These are phyloP conservation scores for Suillus fuscotomentosus DNA, from an alignment of 768 basidiomycete species.

Conservation along the genomic window DNA sequence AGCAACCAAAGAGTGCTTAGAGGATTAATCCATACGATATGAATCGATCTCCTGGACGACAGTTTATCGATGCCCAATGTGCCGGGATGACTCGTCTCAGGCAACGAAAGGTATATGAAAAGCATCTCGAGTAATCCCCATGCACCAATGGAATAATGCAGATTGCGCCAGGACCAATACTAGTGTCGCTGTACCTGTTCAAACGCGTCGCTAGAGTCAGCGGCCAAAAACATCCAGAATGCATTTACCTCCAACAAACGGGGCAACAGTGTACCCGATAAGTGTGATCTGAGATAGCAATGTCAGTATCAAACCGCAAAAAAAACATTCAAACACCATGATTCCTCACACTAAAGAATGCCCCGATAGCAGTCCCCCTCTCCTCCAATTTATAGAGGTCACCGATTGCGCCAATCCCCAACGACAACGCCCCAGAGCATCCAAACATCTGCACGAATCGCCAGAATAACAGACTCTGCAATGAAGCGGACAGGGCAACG, in stretches of 20 bases:
- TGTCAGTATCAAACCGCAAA: background rate
- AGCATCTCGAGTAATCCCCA: constrained; percentile 40
- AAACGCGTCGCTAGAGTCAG: background rate
- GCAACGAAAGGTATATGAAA: constrained; percentile 46
- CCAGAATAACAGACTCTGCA: constrained; percentile 55
- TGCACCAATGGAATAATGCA: constrained; percentile 48
- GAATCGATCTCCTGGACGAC: constrained; percentile 28
- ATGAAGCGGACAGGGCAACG: constrained; percentile 44
- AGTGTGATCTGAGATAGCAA: constrained; percentile 39
- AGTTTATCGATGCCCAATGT: constrained; percentile 51
- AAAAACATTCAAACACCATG: constrained; percentile 10
- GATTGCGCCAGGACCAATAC: constrained; percentile 65
- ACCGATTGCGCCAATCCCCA: constrained; percentile 59
- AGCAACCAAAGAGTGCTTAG: constrained; percentile 49
- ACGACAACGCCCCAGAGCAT: constrained; percentile 51
- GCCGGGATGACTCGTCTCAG: constrained; percentile 68
- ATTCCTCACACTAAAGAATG: constrained; percentile 48
- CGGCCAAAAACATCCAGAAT: background rate
- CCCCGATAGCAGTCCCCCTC: constrained; percentile 56
- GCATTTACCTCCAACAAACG: constrained; percentile 49
- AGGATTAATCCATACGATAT: constrained; percentile 50
- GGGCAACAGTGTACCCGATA: constrained; percentile 61
- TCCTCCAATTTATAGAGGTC: constrained; percentile 69
- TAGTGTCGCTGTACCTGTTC: constrained; percentile 47
- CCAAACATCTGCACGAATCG: constrained; percentile 68